Evolutionary conservation across 148 eudicot genomes (phyloP).

Genomic region (Rhododendron kiyosumense): DNA sequence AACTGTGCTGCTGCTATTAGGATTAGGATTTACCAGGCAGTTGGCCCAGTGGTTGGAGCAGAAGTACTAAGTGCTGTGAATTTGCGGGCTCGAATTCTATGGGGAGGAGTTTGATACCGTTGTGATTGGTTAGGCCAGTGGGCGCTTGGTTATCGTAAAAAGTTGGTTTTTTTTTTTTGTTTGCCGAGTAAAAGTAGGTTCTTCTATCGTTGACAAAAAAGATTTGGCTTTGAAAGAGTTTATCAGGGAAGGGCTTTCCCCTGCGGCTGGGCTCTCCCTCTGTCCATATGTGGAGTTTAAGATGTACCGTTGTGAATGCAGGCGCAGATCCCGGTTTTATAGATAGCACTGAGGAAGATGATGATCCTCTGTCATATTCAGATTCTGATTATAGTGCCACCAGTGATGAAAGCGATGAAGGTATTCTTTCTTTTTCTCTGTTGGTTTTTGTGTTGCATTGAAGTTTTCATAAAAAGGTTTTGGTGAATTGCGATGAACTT

Average conservation of each 20-base stretch:
- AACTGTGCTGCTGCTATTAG: background rate
- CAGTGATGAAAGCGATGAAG: constrained; percentile 12
- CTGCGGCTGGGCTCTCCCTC: background rate
- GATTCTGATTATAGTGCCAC: constrained; percentile 9
- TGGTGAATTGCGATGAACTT: background rate
- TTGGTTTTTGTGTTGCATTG: background rate
- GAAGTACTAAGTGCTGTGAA: background rate
- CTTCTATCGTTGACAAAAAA: background rate
- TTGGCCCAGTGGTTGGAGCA: background rate
- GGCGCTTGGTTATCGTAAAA: background rate
- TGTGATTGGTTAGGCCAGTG: background rate
- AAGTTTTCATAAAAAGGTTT: background rate
- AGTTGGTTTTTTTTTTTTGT: no score
- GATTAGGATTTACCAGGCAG: background rate
- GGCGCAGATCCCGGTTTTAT: background rate
- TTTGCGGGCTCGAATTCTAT: background rate
- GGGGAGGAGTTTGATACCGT: background rate
- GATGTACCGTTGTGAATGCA: background rate
- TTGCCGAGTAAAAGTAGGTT: background rate
- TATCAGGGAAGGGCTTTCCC: background rate
- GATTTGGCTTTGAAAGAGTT: background rate
- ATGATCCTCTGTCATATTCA: background rate
- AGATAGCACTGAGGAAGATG: constrained; percentile 9
- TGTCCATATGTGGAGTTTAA: background rate
- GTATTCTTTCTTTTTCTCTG: background rate